phyloP scores from a whole-genome alignment of 352 stramenopile genomes.

The Pythium utonaiense region DNA sequence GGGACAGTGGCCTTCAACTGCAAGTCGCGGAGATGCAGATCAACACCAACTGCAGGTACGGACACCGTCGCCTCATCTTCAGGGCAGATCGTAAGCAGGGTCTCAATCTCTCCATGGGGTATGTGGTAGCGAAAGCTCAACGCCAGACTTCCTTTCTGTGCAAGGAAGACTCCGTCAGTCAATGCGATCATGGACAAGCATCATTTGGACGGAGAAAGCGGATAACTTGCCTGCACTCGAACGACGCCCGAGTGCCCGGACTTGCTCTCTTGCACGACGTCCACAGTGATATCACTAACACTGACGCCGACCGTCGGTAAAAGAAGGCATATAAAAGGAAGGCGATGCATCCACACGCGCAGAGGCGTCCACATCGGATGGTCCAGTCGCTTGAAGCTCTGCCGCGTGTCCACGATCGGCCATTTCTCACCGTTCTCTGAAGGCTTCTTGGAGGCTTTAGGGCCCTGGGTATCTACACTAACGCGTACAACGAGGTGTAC shows the following conservation, averaged over 20 bases:
- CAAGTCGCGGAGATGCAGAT: not conserved
- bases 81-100: slow-evolving; percentile 2
- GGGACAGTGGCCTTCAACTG: slow-evolving; percentile 1
- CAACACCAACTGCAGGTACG: not conserved
- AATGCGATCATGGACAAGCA: no score
- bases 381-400: slow-evolving; percentile 30
- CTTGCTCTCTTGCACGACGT: slow-evolving; percentile 26
- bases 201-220: no score
- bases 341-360: slow-evolving; percentile 37
- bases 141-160: not conserved
- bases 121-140: not conserved
- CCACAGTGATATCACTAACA: slow-evolving; percentile 29
- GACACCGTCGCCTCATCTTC: not conserved
- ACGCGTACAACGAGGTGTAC: slow-evolving; percentile 34
- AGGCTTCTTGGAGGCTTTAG: not conserved
- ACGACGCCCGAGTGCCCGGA: not conserved
- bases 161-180: not conserved
- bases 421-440: not conserved
- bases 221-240: not conserved
- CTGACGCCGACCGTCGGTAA: slow-evolving; percentile 32
- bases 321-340: slow-evolving; percentile 34
- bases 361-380: slow-evolving; percentile 36
- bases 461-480: not conserved
- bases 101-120: slow-evolving; percentile 1
- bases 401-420: slow-evolving; percentile 19